Evolutionary conservation across 768 basidiomycete genomes (phyloP).

Genomic region (Lentinula detonsa): DNA sequence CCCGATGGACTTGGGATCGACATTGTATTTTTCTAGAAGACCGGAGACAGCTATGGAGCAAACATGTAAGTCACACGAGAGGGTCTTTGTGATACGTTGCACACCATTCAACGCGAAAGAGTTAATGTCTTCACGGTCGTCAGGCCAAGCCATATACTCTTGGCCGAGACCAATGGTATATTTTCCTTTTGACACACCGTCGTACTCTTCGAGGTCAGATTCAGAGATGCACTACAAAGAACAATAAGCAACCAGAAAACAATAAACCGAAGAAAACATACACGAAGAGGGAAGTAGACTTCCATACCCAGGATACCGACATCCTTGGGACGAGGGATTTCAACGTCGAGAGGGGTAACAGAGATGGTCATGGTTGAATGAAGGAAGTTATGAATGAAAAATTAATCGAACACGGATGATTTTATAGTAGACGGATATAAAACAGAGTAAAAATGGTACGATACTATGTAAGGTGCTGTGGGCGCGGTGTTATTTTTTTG

Average conservation of each 20-base stretch:
- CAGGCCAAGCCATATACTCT: constrained; percentile 97
- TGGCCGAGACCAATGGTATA: constrained; percentile 99
- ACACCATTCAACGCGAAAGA: constrained; percentile 91
- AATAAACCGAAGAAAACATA: constrained; percentile 29
- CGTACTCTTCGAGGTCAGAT: constrained; percentile 88
- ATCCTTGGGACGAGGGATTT: constrained; percentile 72
- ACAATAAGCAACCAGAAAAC: constrained; percentile 3
- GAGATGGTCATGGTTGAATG: constrained; percentile 19
- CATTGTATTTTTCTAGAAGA: constrained; percentile 88
- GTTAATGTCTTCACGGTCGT: constrained; percentile 99
- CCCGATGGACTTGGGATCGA: constrained; percentile 95
- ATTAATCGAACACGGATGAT: background rate
- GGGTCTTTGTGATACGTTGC: constrained; percentile 13
- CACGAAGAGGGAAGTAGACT: constrained; percentile 90
- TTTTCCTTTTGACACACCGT: constrained; percentile 92
- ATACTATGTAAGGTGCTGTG: background rate
- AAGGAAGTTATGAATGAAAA: background rate
- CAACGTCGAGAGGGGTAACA: constrained; percentile 23
- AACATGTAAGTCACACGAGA: constrained; percentile 5
- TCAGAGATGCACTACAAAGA: constrained; percentile 85
- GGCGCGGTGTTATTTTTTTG: background rate
- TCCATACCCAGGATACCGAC: constrained; percentile 94
- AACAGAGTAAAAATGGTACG: constrained; percentile 13
- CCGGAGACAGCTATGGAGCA: constrained; percentile 66
- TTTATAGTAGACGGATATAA: constrained; percentile 14